phyloP scores from a whole-genome alignment of 345 rosid species.

The Litchi chinensis region DNA sequence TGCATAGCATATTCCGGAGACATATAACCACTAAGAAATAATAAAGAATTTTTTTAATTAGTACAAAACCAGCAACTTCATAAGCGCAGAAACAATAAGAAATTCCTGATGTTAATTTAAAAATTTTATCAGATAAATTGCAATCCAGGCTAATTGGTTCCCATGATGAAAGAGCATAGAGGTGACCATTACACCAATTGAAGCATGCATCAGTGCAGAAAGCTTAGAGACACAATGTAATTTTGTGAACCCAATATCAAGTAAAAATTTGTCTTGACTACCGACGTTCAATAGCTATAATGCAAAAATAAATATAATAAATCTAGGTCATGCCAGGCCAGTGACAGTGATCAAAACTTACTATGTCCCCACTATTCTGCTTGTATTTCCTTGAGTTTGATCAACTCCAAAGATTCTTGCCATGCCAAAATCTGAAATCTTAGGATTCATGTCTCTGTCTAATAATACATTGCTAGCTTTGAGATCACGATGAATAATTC shows the following conservation, averaged over 20 bases:
- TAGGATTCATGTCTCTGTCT: conserved; percentile 32
- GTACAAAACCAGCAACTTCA: background rate
- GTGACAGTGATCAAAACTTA: background rate
- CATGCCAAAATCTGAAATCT: conserved; percentile 39
- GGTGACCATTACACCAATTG: no score
- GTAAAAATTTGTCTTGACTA: no score
- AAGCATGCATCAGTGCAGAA: no score
- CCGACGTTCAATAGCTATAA: no score
- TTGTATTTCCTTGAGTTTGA: conserved; percentile 28
- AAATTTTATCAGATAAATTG: no score
- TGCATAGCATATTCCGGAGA: conserved; percentile 35
- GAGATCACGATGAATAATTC: conserved; percentile 60
- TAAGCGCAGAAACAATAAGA: background rate
- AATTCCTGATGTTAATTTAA: background rate
- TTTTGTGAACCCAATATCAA: no score
- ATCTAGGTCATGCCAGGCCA: background rate
- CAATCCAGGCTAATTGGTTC: no score
- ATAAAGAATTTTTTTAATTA: background rate
- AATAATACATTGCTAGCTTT: conserved; percentile 51
- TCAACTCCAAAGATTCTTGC: conserved; percentile 34
- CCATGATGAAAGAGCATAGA: no score
- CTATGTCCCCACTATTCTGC: conserved; percentile 32
- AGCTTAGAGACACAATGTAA: no score
- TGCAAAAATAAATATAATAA: background rate
- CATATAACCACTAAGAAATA: conserved; percentile 30